phyloP scores from a whole-genome alignment of 768 basidiomycete species.

The Termitomyces sp. region DNA sequence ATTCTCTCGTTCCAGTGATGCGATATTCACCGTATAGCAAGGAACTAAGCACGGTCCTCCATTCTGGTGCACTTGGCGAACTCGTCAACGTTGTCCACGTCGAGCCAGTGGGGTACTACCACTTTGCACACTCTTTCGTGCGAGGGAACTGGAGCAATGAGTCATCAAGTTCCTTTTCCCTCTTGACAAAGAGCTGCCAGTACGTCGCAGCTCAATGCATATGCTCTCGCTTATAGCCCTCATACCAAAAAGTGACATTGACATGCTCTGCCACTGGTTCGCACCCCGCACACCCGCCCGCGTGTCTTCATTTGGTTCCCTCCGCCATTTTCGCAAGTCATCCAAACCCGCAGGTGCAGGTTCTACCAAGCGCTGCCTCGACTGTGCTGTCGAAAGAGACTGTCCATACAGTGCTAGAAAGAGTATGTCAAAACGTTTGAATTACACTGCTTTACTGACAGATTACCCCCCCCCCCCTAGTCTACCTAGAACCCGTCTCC shows the following conservation, averaged over 20 bases:
- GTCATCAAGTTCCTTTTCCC: slow-evolving; percentile 64
- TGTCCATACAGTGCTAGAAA: slow-evolving; percentile 89
- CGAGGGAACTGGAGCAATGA: slow-evolving; percentile 78
- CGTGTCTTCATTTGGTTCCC: slow-evolving; percentile 83
- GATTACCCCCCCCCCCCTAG: too few relatives aligned
- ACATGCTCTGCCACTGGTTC: slow-evolving; percentile 76
- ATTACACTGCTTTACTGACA: slow-evolving; percentile 1
- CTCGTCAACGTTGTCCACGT: slow-evolving; percentile 81
- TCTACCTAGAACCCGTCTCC: slow-evolving; percentile 75
- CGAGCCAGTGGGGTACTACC: slow-evolving; percentile 83
- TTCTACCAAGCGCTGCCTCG: slow-evolving; percentile 63
- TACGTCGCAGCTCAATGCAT: too few relatives aligned
- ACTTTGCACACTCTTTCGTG: slow-evolving; percentile 89
- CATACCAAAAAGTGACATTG: slow-evolving; percentile 59
- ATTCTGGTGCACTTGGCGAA: slow-evolving; percentile 65
- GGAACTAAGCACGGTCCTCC: slow-evolving; percentile 65
- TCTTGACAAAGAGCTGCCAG: slow-evolving; percentile 93
- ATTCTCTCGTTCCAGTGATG: slow-evolving; percentile 46
- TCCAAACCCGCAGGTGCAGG: slow-evolving; percentile 69
- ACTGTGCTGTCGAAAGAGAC: slow-evolving; percentile 64
- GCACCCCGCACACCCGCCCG: slow-evolving; percentile 56
- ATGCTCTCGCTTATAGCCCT: background rate
- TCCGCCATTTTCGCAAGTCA: slow-evolving; percentile 74
- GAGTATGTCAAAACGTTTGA: slow-evolving; percentile 37
- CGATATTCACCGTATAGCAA: slow-evolving; percentile 82